phyloP scores from a whole-genome alignment of 2,329 filamentous ascomycete genomes.

The Fusarium virguliforme region DNA sequence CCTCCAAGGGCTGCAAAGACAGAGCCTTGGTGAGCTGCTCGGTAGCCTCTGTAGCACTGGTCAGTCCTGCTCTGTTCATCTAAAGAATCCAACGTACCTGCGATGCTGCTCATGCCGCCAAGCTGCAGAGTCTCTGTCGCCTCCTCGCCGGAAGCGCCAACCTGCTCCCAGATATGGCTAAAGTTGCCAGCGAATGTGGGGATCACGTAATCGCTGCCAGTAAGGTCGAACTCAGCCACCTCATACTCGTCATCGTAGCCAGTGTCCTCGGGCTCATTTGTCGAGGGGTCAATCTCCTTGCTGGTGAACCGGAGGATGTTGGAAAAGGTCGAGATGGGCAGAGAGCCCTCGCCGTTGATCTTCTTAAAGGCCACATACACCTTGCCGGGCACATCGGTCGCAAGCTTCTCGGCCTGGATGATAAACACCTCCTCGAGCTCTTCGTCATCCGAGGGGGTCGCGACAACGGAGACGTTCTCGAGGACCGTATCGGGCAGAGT shows the following conservation, averaged over 20 bases:
- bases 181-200: conserved; percentile 96
- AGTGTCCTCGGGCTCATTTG: conserved; percentile 89
- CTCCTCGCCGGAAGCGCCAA: conserved; percentile 90
- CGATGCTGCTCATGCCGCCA: conserved; percentile 90
- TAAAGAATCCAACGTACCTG: conserved; percentile 73
- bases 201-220: conserved; percentile 93
- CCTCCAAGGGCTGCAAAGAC: conserved; percentile 93
- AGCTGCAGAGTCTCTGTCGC: conserved; percentile 93
- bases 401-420: conserved; percentile 86
- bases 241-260: conserved; percentile 99
- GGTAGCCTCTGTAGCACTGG: conserved; percentile 79
- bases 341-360: conserved; percentile 79
- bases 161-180: conserved; percentile 94
- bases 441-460: conserved; percentile 85
- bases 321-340: conserved; percentile 86
- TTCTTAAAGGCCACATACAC: conserved; percentile 97
- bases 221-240: conserved; percentile 92
- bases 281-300: conserved; percentile 97
- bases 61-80: conserved; percentile 42
- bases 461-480: conserved; percentile 88
- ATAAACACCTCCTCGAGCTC: conserved; percentile 94
- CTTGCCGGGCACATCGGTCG: conserved; percentile 89
- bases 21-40: conserved; percentile 90
- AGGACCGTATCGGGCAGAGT: conserved; percentile 92
- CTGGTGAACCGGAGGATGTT: conserved; percentile 97